These are phyloP conservation scores for Aspergillus coremiiformis DNA, from an alignment of 495 filamentous ascomycete genomes.

Conservation along the genomic window DNA sequence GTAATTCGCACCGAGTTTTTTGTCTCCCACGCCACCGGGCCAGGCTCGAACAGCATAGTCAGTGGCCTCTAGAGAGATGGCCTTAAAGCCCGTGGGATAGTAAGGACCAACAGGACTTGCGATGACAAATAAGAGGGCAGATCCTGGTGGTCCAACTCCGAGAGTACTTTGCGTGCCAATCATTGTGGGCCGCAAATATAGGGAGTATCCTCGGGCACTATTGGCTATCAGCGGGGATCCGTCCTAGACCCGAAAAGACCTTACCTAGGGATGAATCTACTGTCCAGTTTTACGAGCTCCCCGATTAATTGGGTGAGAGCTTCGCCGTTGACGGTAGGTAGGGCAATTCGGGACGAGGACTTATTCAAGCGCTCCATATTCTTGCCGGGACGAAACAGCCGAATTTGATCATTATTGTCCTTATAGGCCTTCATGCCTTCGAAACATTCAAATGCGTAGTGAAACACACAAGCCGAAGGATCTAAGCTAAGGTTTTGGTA, in stretches of 20 bases:
- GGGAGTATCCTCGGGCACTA: constrained; percentile 70
- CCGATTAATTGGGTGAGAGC: constrained; percentile 73
- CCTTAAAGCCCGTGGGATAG: constrained; percentile 97
- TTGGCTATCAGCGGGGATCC: constrained; percentile 6
- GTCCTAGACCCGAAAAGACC: not conserved
- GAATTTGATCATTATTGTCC: constrained; percentile 62
- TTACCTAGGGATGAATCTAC: constrained; percentile 74
- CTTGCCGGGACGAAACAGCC: constrained; percentile 89
- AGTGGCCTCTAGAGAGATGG: constrained; percentile 85
- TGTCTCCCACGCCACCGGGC: constrained; percentile 94
- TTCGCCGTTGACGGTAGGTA: constrained; percentile 70
- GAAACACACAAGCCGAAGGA: constrained; percentile 93
- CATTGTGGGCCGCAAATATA: constrained; percentile 93
- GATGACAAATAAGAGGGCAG: constrained; percentile 86
- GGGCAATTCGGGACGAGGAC: constrained; percentile 80
- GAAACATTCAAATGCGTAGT: constrained; percentile 96
- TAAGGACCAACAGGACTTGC: constrained; percentile 96
- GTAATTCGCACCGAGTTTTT: constrained; percentile 97
- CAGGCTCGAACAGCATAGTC: constrained; percentile 93
- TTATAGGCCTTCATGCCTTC: constrained; percentile 99
- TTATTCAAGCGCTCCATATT: constrained; percentile 94
- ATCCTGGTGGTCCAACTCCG: constrained; percentile 84
- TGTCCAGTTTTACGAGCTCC: constrained; percentile 69
- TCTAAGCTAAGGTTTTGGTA: constrained; percentile 97
- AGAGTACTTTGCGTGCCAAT: constrained; percentile 94